Conservation (phyloP, 257 asterid genomes). For the Dorcoceras hygrometricum region DNA sequence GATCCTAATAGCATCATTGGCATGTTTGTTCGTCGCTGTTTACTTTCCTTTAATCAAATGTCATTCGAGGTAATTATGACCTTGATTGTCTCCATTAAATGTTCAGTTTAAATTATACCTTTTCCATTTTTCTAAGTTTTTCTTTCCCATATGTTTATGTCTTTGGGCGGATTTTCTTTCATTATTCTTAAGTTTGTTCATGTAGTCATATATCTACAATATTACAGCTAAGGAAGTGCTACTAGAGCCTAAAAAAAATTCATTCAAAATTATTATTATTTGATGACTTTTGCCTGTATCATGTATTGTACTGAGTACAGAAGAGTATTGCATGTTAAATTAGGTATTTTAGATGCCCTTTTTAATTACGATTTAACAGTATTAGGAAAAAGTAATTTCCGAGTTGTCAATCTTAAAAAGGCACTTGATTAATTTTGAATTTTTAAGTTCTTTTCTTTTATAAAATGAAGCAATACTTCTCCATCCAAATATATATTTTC, state of each 20-base stretch:
- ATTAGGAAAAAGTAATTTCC: neutral
- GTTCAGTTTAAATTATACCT: neutral
- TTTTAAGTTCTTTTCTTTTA: neutral
- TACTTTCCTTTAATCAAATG: conserved; percentile 74
- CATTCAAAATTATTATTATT: no score
- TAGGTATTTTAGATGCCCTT: neutral
- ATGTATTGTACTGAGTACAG: neutral
- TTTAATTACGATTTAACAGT: neutral
- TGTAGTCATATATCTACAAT: neutral
- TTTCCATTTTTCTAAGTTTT: conserved; percentile 1
- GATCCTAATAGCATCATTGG: conserved; percentile 85
- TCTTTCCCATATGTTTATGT: neutral
- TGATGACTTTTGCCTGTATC: neutral
- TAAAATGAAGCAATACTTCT: no score
- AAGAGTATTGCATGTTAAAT: no score
- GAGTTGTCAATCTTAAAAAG: neutral
- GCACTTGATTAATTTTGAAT: neutral
- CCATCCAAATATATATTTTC: neutral
- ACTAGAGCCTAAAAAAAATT: neutral
- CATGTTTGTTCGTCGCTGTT: conserved; percentile 75
- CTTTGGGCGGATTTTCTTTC: neutral
- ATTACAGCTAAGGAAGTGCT: neutral
- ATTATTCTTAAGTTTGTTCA: neutral
- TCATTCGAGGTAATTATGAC: conserved; percentile 69
- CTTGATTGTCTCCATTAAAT: neutral